Conservation (phyloP, 1,284 basidiomycete genomes). For the Trichosporon sp. region DNA sequence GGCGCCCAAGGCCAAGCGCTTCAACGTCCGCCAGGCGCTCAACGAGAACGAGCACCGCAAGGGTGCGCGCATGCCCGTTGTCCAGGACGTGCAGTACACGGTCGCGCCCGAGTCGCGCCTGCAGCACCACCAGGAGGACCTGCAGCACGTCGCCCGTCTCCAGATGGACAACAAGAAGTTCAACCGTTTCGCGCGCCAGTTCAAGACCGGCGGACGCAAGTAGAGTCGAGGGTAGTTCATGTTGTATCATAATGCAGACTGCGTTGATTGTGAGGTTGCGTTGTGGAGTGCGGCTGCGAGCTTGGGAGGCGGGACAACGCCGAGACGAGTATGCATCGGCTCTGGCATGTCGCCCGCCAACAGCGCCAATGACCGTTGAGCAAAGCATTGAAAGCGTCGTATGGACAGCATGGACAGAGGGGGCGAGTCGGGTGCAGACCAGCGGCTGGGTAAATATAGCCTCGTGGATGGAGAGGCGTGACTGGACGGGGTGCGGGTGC, state of each 20-base stretch:
- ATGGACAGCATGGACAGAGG: no score
- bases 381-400: no score
- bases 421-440: no score
- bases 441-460: no score
- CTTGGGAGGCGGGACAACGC: no score
- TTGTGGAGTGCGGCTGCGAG: no score
- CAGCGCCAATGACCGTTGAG: no score
- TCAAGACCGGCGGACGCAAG: slow-evolving; percentile 22
- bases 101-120: slow-evolving; percentile 38
- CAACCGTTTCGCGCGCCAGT: slow-evolving; percentile 45
- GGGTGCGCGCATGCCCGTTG: slow-evolving; percentile 35
- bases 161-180: slow-evolving; percentile 46
- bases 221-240: neutral
- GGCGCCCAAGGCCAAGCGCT: slow-evolving; percentile 28
- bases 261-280: neutral
- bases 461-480: no score
- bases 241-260: slow-evolving; percentile 2
- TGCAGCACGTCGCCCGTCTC: slow-evolving; percentile 38
- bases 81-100: slow-evolving; percentile 43
- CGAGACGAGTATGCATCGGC: no score
- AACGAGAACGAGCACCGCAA: slow-evolving; percentile 38
- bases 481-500: neutral
- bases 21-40: slow-evolving; percentile 35
- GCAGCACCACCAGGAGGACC: slow-evolving; percentile 35
- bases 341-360: no score